phyloP scores from a whole-genome alignment of 495 filamentous ascomycete species.

The Aspergillus affinis region DNA sequence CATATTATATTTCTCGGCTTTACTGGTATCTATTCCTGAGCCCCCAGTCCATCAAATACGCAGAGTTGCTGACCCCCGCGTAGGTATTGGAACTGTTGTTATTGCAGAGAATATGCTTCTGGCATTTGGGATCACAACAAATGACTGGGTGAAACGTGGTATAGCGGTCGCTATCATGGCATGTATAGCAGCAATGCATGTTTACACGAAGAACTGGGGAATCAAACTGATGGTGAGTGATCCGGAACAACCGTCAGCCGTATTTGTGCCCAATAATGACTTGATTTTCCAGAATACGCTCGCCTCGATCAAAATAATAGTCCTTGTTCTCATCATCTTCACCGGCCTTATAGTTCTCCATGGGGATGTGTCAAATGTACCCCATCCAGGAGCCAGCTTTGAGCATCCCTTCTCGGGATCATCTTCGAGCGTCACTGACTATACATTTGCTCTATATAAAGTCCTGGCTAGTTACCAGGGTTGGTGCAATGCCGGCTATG shows the following conservation, averaged over 20 bases:
- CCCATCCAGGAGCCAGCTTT: conserved; percentile 35
- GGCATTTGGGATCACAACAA: conserved; percentile 24
- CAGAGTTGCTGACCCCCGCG: not conserved
- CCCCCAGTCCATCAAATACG: not conserved
- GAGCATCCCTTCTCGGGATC: conserved; percentile 33
- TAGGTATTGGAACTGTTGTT: conserved; percentile 30
- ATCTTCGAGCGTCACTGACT: conserved; percentile 30
- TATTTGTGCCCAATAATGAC: not conserved
- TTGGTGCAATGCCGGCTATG: conserved; percentile 65
- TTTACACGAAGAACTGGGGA: conserved; percentile 15
- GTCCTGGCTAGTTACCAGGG: conserved; percentile 68
- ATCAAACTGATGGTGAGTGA: conserved; percentile 28
- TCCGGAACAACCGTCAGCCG: not conserved
- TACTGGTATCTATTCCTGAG: conserved; percentile 36
- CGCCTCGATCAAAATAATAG: conserved; percentile 36
- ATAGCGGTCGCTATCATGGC: conserved; percentile 33
- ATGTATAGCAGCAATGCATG: conserved; percentile 31
- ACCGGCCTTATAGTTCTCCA: conserved; percentile 38
- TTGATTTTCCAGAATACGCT: conserved; percentile 26
- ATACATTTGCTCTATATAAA: conserved; percentile 63
- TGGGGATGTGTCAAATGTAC: conserved; percentile 28
- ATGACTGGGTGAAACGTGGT: conserved; percentile 33
- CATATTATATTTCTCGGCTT: conserved; percentile 66
- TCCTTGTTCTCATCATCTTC: conserved; percentile 40
- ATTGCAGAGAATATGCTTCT: conserved; percentile 43